Conservation (phyloP, 352 stramenopile genomes). For the Pythium utonaiense region DNA sequence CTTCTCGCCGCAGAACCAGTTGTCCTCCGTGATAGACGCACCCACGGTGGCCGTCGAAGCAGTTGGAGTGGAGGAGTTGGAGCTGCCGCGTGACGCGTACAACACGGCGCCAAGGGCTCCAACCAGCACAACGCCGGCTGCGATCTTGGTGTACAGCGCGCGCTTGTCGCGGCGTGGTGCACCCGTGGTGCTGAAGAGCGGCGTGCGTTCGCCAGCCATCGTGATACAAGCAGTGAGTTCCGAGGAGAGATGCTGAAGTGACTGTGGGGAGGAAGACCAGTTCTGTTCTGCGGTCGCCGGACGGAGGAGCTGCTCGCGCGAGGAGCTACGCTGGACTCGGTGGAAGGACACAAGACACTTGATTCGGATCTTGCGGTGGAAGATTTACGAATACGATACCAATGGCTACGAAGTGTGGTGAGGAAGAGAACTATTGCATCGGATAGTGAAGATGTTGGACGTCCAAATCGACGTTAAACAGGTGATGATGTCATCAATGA, state of each 20-base stretch:
- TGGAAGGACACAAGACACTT: slow-evolving; percentile 12
- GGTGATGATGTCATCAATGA: too few species aligned
- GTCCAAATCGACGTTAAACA: too few species aligned
- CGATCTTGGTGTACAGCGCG: slow-evolving; percentile 19
- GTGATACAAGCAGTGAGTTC: background rate
- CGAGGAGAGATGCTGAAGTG: background rate
- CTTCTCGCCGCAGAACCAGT: slow-evolving; percentile 33
- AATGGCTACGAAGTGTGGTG: background rate
- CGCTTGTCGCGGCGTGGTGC: slow-evolving; percentile 10
- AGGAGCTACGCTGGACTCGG: too few species aligned
- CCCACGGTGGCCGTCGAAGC: background rate
- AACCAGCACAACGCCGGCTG: slow-evolving; percentile 10
- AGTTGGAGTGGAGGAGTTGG: background rate
- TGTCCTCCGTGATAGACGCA: slow-evolving; percentile 17
- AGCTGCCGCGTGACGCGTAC: slow-evolving; percentile 1
- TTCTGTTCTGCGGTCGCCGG: background rate
- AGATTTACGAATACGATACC: slow-evolving; percentile 8
- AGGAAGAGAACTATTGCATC: too few species aligned
- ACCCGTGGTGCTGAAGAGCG: slow-evolving; percentile 18
- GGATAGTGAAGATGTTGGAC: too few species aligned
- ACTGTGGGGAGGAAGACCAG: background rate
- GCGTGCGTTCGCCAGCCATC: slow-evolving; percentile 21
- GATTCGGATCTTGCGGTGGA: slow-evolving; percentile 3
- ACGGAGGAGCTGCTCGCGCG: background rate
- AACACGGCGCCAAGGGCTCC: slow-evolving; percentile 5